phyloP scores from a whole-genome alignment of 805 yeast genomes.

The Starmerella khaoyaiensis region DNA sequence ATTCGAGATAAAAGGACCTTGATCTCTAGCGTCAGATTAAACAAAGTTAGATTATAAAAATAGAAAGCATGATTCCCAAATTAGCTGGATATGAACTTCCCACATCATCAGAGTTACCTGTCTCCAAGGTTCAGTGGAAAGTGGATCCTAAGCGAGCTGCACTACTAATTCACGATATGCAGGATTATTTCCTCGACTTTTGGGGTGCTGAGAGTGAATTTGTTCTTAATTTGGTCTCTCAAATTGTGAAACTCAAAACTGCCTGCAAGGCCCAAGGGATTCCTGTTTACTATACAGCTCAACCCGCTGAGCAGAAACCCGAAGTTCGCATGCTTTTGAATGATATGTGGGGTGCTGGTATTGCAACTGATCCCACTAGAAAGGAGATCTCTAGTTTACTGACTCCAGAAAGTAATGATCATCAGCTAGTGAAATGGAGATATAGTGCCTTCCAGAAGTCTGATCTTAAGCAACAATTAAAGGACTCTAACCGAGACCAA shows the following conservation, averaged over 20 bases:
- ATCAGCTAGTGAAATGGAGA: conserved; percentile 11
- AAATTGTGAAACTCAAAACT: conserved; percentile 2
- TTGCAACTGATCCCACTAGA: conserved; percentile 7
- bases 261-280: conserved; percentile 11
- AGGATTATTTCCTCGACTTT: conserved; percentile 14
- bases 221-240: conserved; percentile 4
- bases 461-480: conserved; percentile 2
- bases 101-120: conserved; percentile 4
- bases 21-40: too few relatives aligned
- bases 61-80: conserved; percentile 17
- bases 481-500: conserved; percentile 10
- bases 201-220: conserved; percentile 13
- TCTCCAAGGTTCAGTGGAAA: conserved; percentile 11
- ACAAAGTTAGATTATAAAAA: too few relatives aligned
- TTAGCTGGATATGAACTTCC: conserved; percentile 8
- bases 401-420: conserved; percentile 10
- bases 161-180: conserved; percentile 17
- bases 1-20: too few relatives aligned
- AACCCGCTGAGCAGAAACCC: conserved; percentile 11
- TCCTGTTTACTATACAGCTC: conserved; percentile 17
- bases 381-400: conserved; percentile 4
- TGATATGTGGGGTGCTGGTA: conserved; percentile 16
- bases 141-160: conserved; percentile 13
- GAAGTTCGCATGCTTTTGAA: conserved; percentile 13
- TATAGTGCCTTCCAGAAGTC: conserved; percentile 15